These are phyloP conservation scores for Trichoderma lentiforme DNA, from an alignment of 2,329 filamentous ascomycete species.

Conservation along the genomic window DNA sequence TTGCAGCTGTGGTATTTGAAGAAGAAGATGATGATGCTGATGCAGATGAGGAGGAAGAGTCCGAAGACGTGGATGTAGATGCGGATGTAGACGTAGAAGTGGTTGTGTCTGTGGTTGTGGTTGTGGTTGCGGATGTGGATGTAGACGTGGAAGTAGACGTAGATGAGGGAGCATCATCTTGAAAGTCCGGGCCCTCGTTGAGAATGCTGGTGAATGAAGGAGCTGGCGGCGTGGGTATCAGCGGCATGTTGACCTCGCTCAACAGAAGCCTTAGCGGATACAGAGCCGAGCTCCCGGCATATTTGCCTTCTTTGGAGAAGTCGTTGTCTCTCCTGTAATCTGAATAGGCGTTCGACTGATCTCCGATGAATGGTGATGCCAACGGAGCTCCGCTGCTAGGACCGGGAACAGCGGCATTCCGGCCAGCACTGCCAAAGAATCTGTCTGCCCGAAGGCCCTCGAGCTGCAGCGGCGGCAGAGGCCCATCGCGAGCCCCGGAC, in stretches of 20 bases:
- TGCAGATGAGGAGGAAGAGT: not conserved
- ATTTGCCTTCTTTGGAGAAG: conserved; percentile 25
- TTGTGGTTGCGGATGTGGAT: not conserved
- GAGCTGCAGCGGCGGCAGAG: conserved; percentile 52
- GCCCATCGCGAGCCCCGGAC: conserved; percentile 35
- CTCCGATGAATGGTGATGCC: conserved; percentile 20
- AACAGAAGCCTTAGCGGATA: conserved; percentile 42
- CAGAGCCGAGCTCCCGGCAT: conserved; percentile 25
- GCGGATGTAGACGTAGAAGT: not conserved
- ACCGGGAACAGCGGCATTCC: conserved; percentile 4
- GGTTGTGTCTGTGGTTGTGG: not conserved
- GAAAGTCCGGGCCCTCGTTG: conserved; percentile 41
- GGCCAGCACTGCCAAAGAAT: conserved; percentile 13
- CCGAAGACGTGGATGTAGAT: not conserved
- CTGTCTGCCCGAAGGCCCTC: conserved; percentile 44
- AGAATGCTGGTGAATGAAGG: conserved; percentile 46
- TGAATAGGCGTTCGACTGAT: conserved; percentile 19
- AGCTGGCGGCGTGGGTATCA: conserved; percentile 32
- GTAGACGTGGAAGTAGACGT: not conserved
- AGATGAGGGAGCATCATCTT: conserved; percentile 40
- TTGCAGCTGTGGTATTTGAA: not conserved
- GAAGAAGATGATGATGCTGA: not conserved
- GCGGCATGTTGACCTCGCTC: conserved; percentile 29
- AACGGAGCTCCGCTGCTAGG: conserved; percentile 18
- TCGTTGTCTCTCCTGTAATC: conserved; percentile 25